These are phyloP conservation scores for Hymenoscyphus fructigenus DNA, from an alignment of 2,329 filamentous ascomycete genomes.

Conservation along the genomic window DNA sequence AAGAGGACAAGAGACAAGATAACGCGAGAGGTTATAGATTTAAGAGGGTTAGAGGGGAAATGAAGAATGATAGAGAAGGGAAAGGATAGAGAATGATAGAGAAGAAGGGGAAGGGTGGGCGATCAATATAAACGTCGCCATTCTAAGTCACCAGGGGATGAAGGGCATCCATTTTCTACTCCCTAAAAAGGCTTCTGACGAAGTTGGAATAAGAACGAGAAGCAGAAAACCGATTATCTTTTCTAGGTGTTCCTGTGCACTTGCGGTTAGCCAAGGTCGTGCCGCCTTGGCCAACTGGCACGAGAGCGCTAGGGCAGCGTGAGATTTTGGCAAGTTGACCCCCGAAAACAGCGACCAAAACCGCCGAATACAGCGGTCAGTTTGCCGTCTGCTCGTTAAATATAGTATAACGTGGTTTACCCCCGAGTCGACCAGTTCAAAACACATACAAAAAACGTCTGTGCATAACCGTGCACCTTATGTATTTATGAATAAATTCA, in stretches of 20 bases:
- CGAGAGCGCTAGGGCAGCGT: conserved; percentile 24
- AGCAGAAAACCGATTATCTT: conserved; percentile 13
- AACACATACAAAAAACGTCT: too few species aligned
- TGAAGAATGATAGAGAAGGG: neutral
- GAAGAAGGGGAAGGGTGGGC: neutral
- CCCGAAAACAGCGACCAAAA: conserved; percentile 26
- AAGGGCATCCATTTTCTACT: conserved; percentile 9
- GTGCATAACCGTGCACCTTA: too few species aligned
- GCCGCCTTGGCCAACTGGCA: conserved; percentile 13
- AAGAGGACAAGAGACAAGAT: neutral
- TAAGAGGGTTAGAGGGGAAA: neutral
- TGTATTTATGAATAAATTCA: too few species aligned
- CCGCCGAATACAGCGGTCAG: conserved; percentile 26
- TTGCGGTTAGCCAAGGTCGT: conserved; percentile 17
- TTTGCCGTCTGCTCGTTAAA: conserved; percentile 26
- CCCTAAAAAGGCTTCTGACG: neutral
- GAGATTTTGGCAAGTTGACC: too few species aligned
- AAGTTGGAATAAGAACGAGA: neutral
- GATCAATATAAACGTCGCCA: neutral
- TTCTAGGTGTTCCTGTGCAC: neutral
- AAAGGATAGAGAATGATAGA: neutral
- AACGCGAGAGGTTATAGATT: neutral
- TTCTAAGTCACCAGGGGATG: neutral
- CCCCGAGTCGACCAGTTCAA: too few species aligned
- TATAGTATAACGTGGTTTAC: conserved; percentile 2